Conservation (phyloP, 2,329 filamentous ascomycete genomes). For the Fusarium subglutinans region DNA sequence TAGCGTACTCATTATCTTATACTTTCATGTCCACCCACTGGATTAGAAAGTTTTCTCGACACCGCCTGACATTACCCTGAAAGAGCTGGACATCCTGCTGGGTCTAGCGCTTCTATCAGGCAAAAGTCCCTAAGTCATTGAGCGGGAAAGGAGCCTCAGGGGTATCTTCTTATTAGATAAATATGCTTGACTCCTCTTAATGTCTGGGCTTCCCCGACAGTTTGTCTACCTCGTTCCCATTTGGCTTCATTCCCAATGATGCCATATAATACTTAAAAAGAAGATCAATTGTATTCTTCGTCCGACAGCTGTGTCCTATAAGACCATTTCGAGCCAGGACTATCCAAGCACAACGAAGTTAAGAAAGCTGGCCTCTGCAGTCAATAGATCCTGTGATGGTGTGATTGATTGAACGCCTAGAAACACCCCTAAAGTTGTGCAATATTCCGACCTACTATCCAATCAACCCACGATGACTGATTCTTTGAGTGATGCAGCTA, state of each 20-base stretch:
- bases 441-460: neutral
- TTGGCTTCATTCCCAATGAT: neutral
- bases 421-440: neutral
- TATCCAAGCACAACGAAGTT: neutral
- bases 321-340: neutral
- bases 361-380: neutral
- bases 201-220: neutral
- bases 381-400: neutral
- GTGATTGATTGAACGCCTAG: neutral
- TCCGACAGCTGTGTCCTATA: neutral
- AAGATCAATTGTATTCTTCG: neutral
- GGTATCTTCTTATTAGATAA: neutral
- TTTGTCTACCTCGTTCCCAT: neutral
- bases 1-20: neutral
- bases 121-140: neutral
- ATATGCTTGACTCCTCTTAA: neutral
- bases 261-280: neutral
- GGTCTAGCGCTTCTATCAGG: neutral
- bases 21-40: neutral
- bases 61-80: neutral
- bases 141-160: neutral
- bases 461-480: constrained; percentile 41
- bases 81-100: neutral
- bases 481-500: constrained; percentile 50
- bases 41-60: neutral